Conservation (phyloP, 108 stramenopile genomes). For the Nitzschia inconspicua region DNA sequence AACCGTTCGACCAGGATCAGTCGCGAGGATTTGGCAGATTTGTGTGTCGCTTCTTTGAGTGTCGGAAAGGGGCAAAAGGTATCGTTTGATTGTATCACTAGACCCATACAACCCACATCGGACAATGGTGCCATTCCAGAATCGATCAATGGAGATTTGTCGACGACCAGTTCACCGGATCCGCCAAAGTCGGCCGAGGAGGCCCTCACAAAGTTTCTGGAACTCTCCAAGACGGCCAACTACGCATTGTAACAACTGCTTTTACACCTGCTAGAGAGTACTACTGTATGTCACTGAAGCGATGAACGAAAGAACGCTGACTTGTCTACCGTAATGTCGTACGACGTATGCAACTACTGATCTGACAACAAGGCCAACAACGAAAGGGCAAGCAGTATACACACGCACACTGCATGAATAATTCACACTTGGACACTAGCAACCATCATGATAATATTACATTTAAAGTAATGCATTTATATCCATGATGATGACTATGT, state of each 20-base stretch:
- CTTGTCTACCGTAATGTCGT: too few relatives aligned
- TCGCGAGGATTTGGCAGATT: constrained; percentile 78
- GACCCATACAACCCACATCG: background rate
- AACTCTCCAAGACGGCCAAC: constrained; percentile 39
- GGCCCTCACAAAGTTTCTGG: constrained; percentile 40
- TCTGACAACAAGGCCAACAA: too few relatives aligned
- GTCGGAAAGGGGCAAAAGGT: constrained; percentile 41
- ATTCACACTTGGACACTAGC: too few relatives aligned
- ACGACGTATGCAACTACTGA: too few relatives aligned
- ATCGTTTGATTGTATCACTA: constrained; percentile 61
- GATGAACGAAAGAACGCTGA: too few relatives aligned
- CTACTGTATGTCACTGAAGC: too few relatives aligned
- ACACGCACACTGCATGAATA: too few relatives aligned
- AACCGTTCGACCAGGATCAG: constrained; percentile 39
- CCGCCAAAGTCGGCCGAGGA: constrained; percentile 39
- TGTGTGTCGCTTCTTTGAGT: constrained; percentile 67
- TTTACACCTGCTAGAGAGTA: too few relatives aligned
- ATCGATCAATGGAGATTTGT: background rate
- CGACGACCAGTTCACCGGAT: background rate
- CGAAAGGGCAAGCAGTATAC: too few relatives aligned
- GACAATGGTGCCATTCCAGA: background rate
- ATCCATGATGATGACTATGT: too few relatives aligned
- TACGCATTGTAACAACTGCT: constrained; percentile 37
- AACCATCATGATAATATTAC: too few relatives aligned
- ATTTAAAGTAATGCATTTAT: too few relatives aligned